A percentile compares a stretch with the other conserved stretches of the same genome.
phyloP scores from a whole-genome alignment of 768 basidiomycete genomes.

The Psilocybe sp. region DNA sequence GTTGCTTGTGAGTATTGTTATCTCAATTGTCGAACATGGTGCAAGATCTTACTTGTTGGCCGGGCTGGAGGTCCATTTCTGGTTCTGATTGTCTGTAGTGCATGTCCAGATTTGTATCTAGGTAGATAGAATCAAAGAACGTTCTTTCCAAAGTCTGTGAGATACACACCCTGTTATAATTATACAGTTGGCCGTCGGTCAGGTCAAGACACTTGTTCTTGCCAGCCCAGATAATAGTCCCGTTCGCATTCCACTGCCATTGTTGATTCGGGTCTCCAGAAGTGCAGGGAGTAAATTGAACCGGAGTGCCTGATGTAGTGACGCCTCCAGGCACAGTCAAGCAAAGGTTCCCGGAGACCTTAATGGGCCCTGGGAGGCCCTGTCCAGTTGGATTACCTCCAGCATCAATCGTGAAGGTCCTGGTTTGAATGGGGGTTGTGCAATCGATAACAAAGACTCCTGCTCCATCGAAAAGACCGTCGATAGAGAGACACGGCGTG shows the following conservation, averaged over 20 bases:
- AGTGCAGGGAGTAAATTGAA: not conserved
- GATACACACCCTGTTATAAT: not conserved
- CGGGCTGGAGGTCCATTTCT: conserved; percentile 1
- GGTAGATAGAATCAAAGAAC: not conserved
- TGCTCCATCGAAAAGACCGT: not conserved
- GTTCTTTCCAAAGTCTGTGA: not conserved
- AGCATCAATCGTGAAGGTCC: not conserved
- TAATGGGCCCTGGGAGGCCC: not conserved
- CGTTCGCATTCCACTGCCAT: conserved; percentile 5
- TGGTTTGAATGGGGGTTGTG: not conserved
- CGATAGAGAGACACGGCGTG: not conserved
- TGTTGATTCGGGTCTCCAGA: not conserved
- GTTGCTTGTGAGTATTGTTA: not conserved
- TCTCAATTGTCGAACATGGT: not conserved
- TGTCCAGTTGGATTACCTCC: conserved; percentile 1
- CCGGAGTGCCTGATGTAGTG: not conserved
- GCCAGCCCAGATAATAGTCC: conserved; percentile 1
- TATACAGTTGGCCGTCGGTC: not conserved
- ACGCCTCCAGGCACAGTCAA: not conserved
- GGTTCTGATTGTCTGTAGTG: not conserved
- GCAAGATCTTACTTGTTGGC: not conserved
- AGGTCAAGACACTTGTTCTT: conserved; percentile 2
- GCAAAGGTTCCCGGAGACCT: conserved; percentile 1
- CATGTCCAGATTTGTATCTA: conserved; percentile 6
- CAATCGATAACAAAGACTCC: conserved; percentile 2